A percentile compares a stretch with the other conserved stretches of the same genome.
These are phyloP conservation scores for Daldinia sp. DNA, from an alignment of 2,329 filamentous ascomycete species.

Conservation along the genomic window DNA sequence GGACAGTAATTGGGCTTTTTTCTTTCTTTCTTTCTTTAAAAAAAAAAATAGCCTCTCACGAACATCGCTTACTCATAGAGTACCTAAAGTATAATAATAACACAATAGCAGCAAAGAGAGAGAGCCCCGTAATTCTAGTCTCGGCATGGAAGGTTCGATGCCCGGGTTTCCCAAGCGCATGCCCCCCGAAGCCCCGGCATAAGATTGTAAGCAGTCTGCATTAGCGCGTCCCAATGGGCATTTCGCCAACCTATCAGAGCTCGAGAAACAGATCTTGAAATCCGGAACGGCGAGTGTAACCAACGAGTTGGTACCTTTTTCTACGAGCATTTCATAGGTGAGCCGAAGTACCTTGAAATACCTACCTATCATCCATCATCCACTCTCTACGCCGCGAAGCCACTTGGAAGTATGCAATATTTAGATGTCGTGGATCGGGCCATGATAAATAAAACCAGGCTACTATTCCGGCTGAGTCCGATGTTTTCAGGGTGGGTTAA, in stretches of 20 bases:
- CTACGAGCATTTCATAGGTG: background rate
- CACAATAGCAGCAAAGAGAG: background rate
- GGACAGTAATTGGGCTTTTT: slow-evolving; percentile 7
- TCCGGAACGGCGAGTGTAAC: background rate
- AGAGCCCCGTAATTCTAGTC: background rate
- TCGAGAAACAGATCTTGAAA: background rate
- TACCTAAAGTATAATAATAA: too few species aligned
- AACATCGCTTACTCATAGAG: too few species aligned
- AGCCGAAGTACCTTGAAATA: slow-evolving; percentile 11
- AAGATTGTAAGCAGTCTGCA: slow-evolving; percentile 32
- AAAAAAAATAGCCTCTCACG: too few species aligned
- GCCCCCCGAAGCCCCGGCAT: slow-evolving; percentile 6
- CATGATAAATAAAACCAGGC: slow-evolving; percentile 12
- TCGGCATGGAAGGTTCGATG: background rate
- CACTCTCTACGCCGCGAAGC: background rate
- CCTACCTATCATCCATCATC: slow-evolving; percentile 9
- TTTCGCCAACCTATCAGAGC: background rate
- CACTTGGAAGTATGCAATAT: background rate
- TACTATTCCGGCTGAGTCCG: background rate
- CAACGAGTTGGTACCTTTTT: slow-evolving; percentile 8
- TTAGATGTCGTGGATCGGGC: slow-evolving; percentile 13
- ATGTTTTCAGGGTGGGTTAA: background rate
- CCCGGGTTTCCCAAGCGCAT: background rate
- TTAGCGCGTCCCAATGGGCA: slow-evolving; percentile 14
- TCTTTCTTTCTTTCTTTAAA: too few species aligned